phyloP scores from a whole-genome alignment of 805 yeast genomes.

The Hemisphaericaspora nanyangensis region DNA sequence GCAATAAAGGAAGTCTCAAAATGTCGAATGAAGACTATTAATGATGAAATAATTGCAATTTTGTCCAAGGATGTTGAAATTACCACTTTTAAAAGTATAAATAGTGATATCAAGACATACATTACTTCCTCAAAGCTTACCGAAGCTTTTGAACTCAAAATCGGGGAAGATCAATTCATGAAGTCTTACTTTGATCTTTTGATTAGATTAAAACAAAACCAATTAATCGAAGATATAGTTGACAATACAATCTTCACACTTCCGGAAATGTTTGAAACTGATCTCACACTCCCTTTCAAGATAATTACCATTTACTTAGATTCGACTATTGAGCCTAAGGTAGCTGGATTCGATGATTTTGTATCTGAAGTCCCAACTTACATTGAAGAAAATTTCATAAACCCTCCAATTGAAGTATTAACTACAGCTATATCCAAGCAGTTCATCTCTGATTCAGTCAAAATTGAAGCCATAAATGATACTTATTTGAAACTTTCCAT shows the following conservation, averaged over 20 bases:
- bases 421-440: conserved; percentile 17
- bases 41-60: neutral
- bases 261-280: conserved; percentile 4
- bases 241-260: conserved; percentile 8
- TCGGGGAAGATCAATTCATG: conserved; percentile 3
- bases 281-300: neutral
- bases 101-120: neutral
- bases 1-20: neutral
- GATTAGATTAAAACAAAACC: conserved; percentile 1
- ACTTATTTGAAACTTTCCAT: conserved; percentile 25
- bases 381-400: conserved; percentile 23
- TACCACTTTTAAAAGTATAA: neutral
- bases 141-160: neutral
- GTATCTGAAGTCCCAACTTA: conserved; percentile 18
- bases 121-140: neutral
- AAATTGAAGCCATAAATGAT: conserved; percentile 30
- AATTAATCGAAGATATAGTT: conserved; percentile 2
- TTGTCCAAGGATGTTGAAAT: neutral
- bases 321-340: neutral
- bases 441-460: conserved; percentile 12
- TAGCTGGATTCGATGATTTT: conserved; percentile 5
- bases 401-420: conserved; percentile 17
- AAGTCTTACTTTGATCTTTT: conserved; percentile 10
- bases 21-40: neutral
- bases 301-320: conserved; percentile 2